A percentile compares a stretch with the other conserved stretches of the same genome.
These are phyloP conservation scores for Termitomyces eurrhizus DNA, from an alignment of 768 basidiomycete species.

Conservation along the genomic window DNA sequence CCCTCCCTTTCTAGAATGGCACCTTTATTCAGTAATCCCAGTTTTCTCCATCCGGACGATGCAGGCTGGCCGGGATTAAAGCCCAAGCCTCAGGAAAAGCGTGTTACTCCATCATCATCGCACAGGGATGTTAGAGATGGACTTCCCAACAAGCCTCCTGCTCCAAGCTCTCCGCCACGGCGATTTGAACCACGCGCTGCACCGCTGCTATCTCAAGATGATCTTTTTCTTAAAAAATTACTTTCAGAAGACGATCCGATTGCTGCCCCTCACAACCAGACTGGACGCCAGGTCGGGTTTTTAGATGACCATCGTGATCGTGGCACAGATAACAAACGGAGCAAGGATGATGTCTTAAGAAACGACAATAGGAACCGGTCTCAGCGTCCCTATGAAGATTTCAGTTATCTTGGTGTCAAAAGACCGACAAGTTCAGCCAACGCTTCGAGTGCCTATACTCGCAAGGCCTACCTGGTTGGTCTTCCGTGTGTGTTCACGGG, in stretches of 20 bases:
- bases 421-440: conserved; percentile 4
- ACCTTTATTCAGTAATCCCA: neutral
- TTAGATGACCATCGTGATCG: conserved; percentile 9
- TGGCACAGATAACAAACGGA: conserved; percentile 10
- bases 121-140: conserved; percentile 2
- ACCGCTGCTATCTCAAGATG: conserved; percentile 40
- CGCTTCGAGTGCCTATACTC: neutral
- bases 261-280: neutral
- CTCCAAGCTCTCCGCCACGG: conserved; percentile 4
- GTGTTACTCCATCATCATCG: conserved; percentile 5
- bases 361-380: conserved; percentile 9
- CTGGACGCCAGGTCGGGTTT: conserved; percentile 5
- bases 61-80: conserved; percentile 33
- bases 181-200: conserved; percentile 23
- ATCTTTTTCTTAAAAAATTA: conserved; percentile 35
- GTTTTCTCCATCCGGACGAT: conserved; percentile 51
- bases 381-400: conserved; percentile 9
- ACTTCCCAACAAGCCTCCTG: conserved; percentile 6
- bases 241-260: conserved; percentile 20
- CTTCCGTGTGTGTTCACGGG: neutral
- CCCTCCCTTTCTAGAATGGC: neutral
- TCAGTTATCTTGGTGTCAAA: conserved; percentile 11
- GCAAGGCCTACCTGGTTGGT: conserved; percentile 8
- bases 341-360: conserved; percentile 1
- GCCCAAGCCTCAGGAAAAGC: conserved; percentile 17